Percentiles rank a stretch among this genome's conserved stretches.
phyloP scores from a whole-genome alignment of 1,139 yeast species.

The Taphrina communis region DNA sequence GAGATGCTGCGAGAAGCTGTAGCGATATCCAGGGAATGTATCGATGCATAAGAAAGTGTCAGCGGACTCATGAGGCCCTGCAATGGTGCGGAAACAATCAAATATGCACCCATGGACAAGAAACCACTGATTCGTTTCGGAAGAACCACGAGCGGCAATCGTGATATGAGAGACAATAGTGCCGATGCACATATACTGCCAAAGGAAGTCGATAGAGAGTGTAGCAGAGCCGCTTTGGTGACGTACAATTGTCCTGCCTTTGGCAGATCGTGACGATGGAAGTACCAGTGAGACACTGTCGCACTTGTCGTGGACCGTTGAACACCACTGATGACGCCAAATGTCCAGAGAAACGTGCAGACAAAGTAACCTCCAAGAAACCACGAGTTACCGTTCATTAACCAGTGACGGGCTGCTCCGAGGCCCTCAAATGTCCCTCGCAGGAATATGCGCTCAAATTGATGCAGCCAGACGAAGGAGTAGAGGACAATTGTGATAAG shows the following conservation, averaged over 20 bases:
- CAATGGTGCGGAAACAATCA: slow-evolving; percentile 49
- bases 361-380: slow-evolving; percentile 52
- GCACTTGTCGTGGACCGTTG: slow-evolving; percentile 48
- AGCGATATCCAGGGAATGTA: slow-evolving; percentile 50
- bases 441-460: slow-evolving; percentile 53
- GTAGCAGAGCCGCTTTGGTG: slow-evolving; percentile 48
- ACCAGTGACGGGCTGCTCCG: slow-evolving; percentile 48
- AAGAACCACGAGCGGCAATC: slow-evolving; percentile 53
- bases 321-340: slow-evolving; percentile 54
- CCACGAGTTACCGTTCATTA: slow-evolving; percentile 51
- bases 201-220: slow-evolving; percentile 50
- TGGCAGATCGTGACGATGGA: slow-evolving; percentile 50
- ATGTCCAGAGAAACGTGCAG: slow-evolving; percentile 56
- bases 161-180: slow-evolving; percentile 50
- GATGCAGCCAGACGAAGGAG: slow-evolving; percentile 53
- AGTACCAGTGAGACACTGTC: slow-evolving; percentile 52
- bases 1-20: slow-evolving; percentile 50
- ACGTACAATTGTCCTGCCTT: slow-evolving; percentile 47
- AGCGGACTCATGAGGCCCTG: slow-evolving; percentile 52
- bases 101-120: slow-evolving; percentile 49
- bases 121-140: slow-evolving; percentile 50
- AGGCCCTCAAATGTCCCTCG: slow-evolving; percentile 50
- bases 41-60: slow-evolving; percentile 53
- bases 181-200: slow-evolving; percentile 54
- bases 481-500: slow-evolving; percentile 49